Evolutionary conservation across 129 eudicot species (phyloP), one percentile per base, ranked within the genome.

Genomic region (Chrysanthemum seticuspe): DNA sequence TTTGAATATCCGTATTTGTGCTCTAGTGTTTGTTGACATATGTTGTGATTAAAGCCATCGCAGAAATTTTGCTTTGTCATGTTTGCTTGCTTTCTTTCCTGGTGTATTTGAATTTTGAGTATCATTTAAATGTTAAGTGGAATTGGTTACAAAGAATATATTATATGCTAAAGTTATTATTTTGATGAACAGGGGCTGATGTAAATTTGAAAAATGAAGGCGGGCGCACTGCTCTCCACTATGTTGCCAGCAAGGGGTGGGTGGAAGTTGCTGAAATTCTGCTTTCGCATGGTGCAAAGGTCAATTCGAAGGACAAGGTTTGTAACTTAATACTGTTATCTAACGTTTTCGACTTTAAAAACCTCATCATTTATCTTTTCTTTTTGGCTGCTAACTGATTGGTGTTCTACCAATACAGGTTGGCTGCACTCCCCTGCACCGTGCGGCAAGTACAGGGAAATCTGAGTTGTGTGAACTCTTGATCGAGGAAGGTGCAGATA

Each of bases 191-290:
- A 95, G 97, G 99, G 54, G 97, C 97, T 72, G 95, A 90, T 85
- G 96, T 88, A 40, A 88, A 95, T 76, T 45, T 88, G 75, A 88
- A 86, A 75, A 95, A 90, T 68, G 78, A 88, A 71, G 96, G 97
- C 60, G 99, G 99, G 10, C 93, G 96, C 9, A 90, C 97, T 62
- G 89, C 99, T 16, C 99, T 95, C 69, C 99, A 95, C 80, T 95
- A 95, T 74, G 96, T 94, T 75, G 94, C 99, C 66, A 95, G 99
- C 91, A 95, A 95, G 86, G 99, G 99, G 66, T 79, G 85, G 87
- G 40, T 77, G 67, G 85, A 88, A 81, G 78, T 95, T 70, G 96
- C 99, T 72, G 88, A 91, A 78, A 31, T 86, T 65, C 72, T 95
- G 79, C 82, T 95, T 80, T 83, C 91, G 40, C 83, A 79, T 53